Evolutionary conservation across 495 filamentous ascomycete genomes (phyloP), one percentile per base, ranked within the genome.

Genomic region (Penicillium manginii): DNA sequence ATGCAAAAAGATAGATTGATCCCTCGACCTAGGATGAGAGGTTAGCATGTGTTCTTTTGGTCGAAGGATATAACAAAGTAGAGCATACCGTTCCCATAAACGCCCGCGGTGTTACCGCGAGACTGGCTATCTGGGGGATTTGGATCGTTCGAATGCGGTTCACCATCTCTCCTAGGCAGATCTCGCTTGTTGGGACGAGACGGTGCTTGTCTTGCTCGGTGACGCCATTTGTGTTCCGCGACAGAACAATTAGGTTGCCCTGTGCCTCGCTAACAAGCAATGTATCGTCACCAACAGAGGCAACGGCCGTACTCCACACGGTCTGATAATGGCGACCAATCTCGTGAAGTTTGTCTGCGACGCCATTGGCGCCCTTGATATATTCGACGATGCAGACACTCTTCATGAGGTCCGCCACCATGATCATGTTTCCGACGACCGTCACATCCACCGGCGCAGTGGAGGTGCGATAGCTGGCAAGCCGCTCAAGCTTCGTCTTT

Each of bases 401-500:
- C 77, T 97, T 97, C 92, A 96, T 98, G 39, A 99, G 76, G 63
- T 99, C 94, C 1, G 87, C 90, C 4, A 99, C 86, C 0, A 89
- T 89, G 59, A 98, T 93, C 26, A 84, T 9, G 55, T 89, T 82
- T 14, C 75, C 84, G 15, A 80, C 79, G 10, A 96, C 81, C 12
- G 85, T 81, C n/a, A 99, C 60, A 65, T 96, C 91, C 23, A 96
- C 84, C 2, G 94, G 96, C 29, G 90, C 90, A 0, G 91, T 96
- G 18, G 92, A 85, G 12, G 91, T 89, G 17, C 91, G 84, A 69
- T 91, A 97, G 11, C 83, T 84, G 42, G 88, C 88, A 9, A 87
- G 59, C 66, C 87, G 91, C 32, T 79, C 81, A 31, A 98, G 77
- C 31, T 75, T 69, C 53, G 75, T 67, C 2, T 47, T 47, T 39